Conservation (phyloP, 1,284 basidiomycete species). For the Coniferiporia weirii region DNA sequence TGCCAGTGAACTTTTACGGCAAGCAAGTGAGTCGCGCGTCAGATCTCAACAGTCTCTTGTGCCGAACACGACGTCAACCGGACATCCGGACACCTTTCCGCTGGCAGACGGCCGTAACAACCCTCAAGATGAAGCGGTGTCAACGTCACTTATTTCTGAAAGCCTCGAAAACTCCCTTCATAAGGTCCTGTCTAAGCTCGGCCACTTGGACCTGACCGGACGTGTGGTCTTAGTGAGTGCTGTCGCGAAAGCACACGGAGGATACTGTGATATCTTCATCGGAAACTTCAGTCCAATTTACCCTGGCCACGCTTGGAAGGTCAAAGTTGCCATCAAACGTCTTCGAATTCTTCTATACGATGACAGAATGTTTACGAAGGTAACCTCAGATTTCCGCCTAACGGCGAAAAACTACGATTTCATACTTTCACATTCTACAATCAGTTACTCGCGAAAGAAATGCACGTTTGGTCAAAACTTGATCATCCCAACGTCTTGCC, state of each 20-base stretch:
- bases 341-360: slow-evolving; percentile 6
- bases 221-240: not conserved
- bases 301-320: not conserved
- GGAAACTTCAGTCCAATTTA: not conserved
- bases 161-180: not conserved
- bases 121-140: too few species aligned
- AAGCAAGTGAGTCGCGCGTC: too few species aligned
- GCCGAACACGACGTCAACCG: too few species aligned
- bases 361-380: slow-evolving; percentile 2
- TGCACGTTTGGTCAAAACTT: slow-evolving; percentile 13
- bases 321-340: slow-evolving; percentile 13
- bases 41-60: too few species aligned
- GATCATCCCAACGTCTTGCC: slow-evolving; percentile 9
- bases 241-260: slow-evolving; percentile 1
- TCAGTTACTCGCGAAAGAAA: slow-evolving; percentile 7
- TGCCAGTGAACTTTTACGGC: too few species aligned
- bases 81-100: too few species aligned
- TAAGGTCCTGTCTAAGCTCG: not conserved
- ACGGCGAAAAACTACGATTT: not conserved
- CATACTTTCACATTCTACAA: not conserved
- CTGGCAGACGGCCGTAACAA: too few species aligned
- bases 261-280: slow-evolving; percentile 10
- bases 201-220: slow-evolving; percentile 2
- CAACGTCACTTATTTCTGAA: too few species aligned
- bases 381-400: not conserved